Conservation (phyloP, 768 basidiomycete genomes). For the Tephrocybe sp. region DNA sequence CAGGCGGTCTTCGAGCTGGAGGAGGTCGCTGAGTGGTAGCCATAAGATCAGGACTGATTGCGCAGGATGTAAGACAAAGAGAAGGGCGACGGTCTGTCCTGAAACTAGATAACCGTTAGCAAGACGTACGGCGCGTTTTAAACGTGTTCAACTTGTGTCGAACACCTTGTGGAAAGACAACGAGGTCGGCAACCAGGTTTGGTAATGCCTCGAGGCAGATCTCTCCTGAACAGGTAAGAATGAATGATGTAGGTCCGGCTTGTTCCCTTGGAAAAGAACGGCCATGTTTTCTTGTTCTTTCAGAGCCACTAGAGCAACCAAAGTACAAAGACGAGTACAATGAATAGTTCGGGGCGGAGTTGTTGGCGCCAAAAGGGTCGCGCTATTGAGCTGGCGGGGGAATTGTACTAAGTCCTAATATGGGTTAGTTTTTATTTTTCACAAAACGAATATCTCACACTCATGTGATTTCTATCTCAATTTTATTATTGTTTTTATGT, state of each 20-base stretch:
- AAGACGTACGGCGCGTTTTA: slow-evolving; percentile 54
- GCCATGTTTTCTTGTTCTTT: background rate
- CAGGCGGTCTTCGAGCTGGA: slow-evolving; percentile 42
- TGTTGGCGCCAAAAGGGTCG: too few relatives aligned
- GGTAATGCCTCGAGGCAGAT: slow-evolving; percentile 43
- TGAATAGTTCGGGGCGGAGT: too few relatives aligned
- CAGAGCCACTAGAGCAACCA: background rate
- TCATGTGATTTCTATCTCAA: too few relatives aligned
- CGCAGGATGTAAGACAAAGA: slow-evolving; percentile 14
- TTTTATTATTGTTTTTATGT: too few relatives aligned
- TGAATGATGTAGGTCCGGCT: slow-evolving; percentile 16
- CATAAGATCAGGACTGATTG: slow-evolving; percentile 38
- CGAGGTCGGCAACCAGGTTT: slow-evolving; percentile 57
- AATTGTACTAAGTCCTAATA: too few relatives aligned
- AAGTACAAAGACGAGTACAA: slow-evolving; percentile 1
- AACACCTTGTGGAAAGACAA: slow-evolving; percentile 42
- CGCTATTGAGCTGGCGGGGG: too few relatives aligned
- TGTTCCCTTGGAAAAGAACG: slow-evolving; percentile 11
- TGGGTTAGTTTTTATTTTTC: too few relatives aligned
- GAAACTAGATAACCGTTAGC: slow-evolving; percentile 28
- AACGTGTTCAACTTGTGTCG: slow-evolving; percentile 56
- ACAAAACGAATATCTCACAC: too few relatives aligned
- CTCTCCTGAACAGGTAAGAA: slow-evolving; percentile 16
- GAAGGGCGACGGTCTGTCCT: slow-evolving; percentile 26
- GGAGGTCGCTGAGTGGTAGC: slow-evolving; percentile 47